Evolutionary conservation across 768 basidiomycete genomes (phyloP), one percentile per base, ranked within the genome.

Genomic region (Termitomyces heimii): DNA sequence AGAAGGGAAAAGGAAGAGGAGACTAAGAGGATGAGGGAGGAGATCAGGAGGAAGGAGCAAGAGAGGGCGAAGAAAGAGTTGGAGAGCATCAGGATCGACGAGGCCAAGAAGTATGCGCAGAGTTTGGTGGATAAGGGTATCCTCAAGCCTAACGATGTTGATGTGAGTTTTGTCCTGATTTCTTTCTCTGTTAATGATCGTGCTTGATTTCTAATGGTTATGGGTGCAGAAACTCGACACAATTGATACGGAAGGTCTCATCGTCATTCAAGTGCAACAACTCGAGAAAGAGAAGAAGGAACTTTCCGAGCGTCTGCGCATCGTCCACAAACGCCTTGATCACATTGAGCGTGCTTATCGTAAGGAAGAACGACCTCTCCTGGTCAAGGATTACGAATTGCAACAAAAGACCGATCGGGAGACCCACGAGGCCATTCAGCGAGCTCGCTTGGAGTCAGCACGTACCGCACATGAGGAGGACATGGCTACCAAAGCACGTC

Each of bases 251-350:
- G 88, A 91, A 65, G 84, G 84, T 47, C 82, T 98, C 60, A 88
- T 98, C 70, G 83, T 81, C 31, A 83, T 97, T 63, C 94, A 97
- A 70, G 94, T 97, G 37, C 87, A 93, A 62, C 94, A 98, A 67
- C 80, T 98, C 45, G 97, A 97, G 75, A 97, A 96, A 75, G 95
- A 98, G 75, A 96, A 94, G 80, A 88, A 84, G 65, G 90, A 94
- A 63, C 77, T 92, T 61, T 81, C 79, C 56, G 90, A 94, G 65
- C 82, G 89, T 22, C 79, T 96, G 48, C 86, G 93, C 24, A 83
- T 95, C 62, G 80, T 87, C 44, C 69, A 85, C 37, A 98, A 98
- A 74, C 88, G 94, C 26, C 82, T 98, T 64, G 97, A 98, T 68
- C 96, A 99, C 73, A 70, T 90, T 69, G 96, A 98, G 73, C 92